phyloP scores from a whole-genome alignment of 2,329 filamentous ascomycete species.

The Shiraia sp. region DNA sequence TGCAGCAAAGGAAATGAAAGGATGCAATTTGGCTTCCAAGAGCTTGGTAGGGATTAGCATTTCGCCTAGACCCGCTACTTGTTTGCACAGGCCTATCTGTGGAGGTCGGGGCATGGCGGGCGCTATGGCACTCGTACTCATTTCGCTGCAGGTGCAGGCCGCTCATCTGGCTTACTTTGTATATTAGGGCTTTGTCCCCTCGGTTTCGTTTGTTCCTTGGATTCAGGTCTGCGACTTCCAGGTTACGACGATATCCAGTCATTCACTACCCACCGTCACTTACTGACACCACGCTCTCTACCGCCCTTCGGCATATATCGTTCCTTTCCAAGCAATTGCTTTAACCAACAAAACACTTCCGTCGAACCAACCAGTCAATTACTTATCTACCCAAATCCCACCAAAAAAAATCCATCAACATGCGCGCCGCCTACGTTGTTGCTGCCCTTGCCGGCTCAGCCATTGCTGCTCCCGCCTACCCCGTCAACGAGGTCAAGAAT shows the following conservation, averaged over 20 bases:
- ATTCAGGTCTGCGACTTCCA: slow-evolving; percentile 42
- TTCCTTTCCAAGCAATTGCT: slow-evolving; percentile 20
- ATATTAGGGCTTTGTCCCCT: slow-evolving; percentile 32
- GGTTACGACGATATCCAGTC: slow-evolving; percentile 32
- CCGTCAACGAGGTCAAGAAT: slow-evolving; percentile 23
- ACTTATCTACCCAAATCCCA: slow-evolving; percentile 11
- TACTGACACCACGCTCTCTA: slow-evolving; percentile 38
- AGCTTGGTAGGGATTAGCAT: slow-evolving; percentile 15
- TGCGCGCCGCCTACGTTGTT: slow-evolving; percentile 32
- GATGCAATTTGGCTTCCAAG: slow-evolving; percentile 25
- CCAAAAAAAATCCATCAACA: slow-evolving; percentile 25
- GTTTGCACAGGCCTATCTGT: slow-evolving; percentile 29
- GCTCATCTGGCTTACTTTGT: slow-evolving; percentile 19
- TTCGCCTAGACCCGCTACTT: slow-evolving; percentile 22
- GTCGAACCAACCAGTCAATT: slow-evolving; percentile 23
- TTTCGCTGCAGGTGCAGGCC: slow-evolving; percentile 25
- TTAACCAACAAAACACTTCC: slow-evolving; percentile 12
- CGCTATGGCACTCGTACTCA: slow-evolving; percentile 29
- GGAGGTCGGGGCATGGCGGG: slow-evolving; percentile 25
- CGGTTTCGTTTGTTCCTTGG: slow-evolving; percentile 11
- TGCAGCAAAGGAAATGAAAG: slow-evolving; percentile 28
- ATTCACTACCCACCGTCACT: slow-evolving; percentile 33
- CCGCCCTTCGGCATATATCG: slow-evolving; percentile 32
- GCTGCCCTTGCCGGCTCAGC: slow-evolving; percentile 39
- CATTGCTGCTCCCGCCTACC: slow-evolving; percentile 26